Conservation (phyloP, 2,329 filamentous ascomycete genomes). For the Calonectria pauciramosa region DNA sequence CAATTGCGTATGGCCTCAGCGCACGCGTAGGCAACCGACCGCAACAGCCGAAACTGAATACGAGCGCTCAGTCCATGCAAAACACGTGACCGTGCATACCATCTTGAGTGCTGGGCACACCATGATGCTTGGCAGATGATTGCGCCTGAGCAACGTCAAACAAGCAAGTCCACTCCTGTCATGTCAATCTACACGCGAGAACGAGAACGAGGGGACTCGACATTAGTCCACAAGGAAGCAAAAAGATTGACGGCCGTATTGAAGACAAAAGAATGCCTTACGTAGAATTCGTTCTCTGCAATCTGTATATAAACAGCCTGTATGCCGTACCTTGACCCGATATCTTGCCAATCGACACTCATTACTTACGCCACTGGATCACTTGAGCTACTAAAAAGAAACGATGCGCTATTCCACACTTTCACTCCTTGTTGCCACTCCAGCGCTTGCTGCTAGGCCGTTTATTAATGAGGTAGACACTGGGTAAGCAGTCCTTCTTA, state of each 20-base stretch:
- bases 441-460: not conserved
- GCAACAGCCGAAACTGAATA: not conserved
- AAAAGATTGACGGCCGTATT: not conserved
- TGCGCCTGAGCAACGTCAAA: not conserved
- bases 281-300: not conserved
- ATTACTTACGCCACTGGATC: not conserved
- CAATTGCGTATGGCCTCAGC: not conserved
- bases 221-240: too few relatives aligned
- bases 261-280: not conserved
- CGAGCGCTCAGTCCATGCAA: not conserved
- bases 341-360: not conserved
- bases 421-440: not conserved
- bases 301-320: not conserved
- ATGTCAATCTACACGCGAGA: not conserved
- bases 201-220: not conserved
- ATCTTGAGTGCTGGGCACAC: not conserved
- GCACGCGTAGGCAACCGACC: not conserved
- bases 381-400: not conserved
- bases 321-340: too few relatives aligned
- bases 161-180: not conserved
- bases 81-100: not conserved
- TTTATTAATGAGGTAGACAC: not conserved
- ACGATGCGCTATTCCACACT: not conserved
- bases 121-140: not conserved
- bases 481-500: not conserved